Percentiles rank a stretch among this genome's conserved stretches.
Evolutionary conservation across 2,329 filamentous ascomycete species (phyloP).

Genomic region (Alternaria hordeiaustralica): DNA sequence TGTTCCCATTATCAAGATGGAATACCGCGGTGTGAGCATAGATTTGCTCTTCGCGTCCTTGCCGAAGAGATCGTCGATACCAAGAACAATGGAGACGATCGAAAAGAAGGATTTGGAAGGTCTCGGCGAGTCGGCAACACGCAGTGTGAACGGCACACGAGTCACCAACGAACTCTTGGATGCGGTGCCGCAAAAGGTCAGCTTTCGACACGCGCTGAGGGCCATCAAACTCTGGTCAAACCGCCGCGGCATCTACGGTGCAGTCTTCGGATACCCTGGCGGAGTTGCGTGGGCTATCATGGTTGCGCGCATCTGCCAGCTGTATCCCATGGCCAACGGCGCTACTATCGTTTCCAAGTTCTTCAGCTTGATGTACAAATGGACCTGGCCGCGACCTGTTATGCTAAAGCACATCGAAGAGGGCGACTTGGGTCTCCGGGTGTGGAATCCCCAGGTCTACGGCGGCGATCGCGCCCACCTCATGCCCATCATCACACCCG

Average conservation of each 20-base stretch:
- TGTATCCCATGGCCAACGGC: conserved; percentile 91
- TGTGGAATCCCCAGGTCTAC: conserved; percentile 95
- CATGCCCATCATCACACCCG: conserved; percentile 98
- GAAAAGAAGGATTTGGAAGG: conserved; percentile 87
- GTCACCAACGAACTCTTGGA: conserved; percentile 92
- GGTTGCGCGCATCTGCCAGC: conserved; percentile 91
- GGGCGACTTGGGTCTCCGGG: conserved; percentile 78
- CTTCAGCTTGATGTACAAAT: conserved; percentile 87
- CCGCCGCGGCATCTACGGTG: conserved; percentile 89
- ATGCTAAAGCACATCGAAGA: conserved; percentile 87
- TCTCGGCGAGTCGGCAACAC: conserved; percentile 83
- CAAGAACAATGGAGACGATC: conserved; percentile 72
- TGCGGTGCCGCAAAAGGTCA: conserved; percentile 85
- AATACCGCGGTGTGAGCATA: conserved; percentile 88
- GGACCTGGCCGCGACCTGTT: conserved; percentile 95
- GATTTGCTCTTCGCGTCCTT: conserved; percentile 75
- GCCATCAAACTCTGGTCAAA: conserved; percentile 98
- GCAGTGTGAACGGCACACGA: conserved; percentile 90
- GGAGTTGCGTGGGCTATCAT: conserved; percentile 99
- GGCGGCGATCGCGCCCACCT: conserved; percentile 82
- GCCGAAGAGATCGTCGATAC: conserved; percentile 49
- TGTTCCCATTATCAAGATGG: conserved; percentile 97
- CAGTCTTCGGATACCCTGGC: conserved; percentile 94
- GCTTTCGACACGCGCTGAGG: conserved; percentile 86
- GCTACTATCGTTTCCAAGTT: conserved; percentile 92